Percentiles rank a stretch among this genome's conserved stretches.
These are phyloP conservation scores for Mrakiaceae sp. DNA, from an alignment of 1,284 basidiomycete genomes.

Conservation along the genomic window DNA sequence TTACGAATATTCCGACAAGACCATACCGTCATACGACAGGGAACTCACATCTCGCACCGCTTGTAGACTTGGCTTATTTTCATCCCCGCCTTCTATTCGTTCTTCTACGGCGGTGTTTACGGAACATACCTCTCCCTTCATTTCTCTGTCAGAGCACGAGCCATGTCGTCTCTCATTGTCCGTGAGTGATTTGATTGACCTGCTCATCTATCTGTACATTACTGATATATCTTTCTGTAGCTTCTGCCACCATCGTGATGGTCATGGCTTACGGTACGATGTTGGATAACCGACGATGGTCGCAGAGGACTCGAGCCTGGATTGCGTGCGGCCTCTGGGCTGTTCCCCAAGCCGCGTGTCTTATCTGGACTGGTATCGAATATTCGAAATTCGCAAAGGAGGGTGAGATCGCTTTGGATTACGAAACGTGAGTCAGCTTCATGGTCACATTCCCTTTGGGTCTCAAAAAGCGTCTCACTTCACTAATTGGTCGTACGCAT, in stretches of 20 bases:
- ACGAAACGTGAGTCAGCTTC: too few relatives aligned
- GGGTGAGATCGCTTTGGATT: too few relatives aligned
- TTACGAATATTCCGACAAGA: too few relatives aligned
- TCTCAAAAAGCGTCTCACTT: too few relatives aligned
- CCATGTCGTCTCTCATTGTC: constrained; percentile 23
- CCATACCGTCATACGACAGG: too few relatives aligned
- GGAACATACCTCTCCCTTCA: constrained; percentile 24
- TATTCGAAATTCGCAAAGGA: too few relatives aligned
- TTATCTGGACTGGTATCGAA: constrained; percentile 20
- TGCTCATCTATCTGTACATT: too few relatives aligned
- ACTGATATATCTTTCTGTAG: too few relatives aligned
- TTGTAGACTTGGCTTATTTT: constrained; percentile 19
- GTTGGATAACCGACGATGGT: constrained; percentile 21
- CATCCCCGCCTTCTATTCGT: constrained; percentile 22
- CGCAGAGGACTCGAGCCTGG: constrained; percentile 19
- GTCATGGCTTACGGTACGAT: constrained; percentile 20
- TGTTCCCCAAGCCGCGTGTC: constrained; percentile 21
- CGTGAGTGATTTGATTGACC: neutral
- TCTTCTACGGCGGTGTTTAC: constrained; percentile 9
- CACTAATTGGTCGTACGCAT: too few relatives aligned
- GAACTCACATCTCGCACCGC: too few relatives aligned
- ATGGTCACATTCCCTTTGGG: too few relatives aligned
- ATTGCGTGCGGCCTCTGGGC: constrained; percentile 21
- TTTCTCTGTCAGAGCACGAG: constrained; percentile 26
- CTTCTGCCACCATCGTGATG: constrained; percentile 18